Evolutionary conservation across 495 filamentous ascomycete genomes (phyloP).

Genomic region (Annulohypoxylon moriforme): DNA sequence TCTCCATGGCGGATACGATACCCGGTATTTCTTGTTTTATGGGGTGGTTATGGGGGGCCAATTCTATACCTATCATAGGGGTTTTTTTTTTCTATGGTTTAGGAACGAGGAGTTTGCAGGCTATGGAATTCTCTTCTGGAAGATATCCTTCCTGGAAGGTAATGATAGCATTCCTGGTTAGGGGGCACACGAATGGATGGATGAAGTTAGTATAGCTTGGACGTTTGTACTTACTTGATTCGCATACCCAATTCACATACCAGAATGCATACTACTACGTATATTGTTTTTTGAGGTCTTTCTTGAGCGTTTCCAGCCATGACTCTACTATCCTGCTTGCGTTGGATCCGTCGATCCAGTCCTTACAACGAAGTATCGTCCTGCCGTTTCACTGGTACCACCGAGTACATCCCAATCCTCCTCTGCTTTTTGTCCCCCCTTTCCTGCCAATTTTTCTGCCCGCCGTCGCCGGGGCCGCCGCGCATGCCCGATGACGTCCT

Average conservation of each 20-base stretch:
- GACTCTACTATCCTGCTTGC: not conserved
- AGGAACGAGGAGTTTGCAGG: not conserved
- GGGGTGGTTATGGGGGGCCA: not conserved
- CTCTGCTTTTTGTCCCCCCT: conserved; percentile 30
- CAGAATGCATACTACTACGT: not conserved
- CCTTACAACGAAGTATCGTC: conserved; percentile 84
- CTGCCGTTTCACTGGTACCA: conserved; percentile 71
- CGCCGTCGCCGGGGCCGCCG: conserved; percentile 57
- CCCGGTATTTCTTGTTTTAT: conserved; percentile 3
- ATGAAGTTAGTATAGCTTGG: not conserved
- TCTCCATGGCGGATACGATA: not conserved
- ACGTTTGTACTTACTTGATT: conserved; percentile 20
- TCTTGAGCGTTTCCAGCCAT: conserved; percentile 5
- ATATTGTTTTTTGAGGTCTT: conserved; percentile 5
- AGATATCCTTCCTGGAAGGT: conserved; percentile 5
- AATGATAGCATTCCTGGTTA: conserved; percentile 23
- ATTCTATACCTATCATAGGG: not conserved
- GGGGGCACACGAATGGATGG: conserved; percentile 5
- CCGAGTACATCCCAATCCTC: conserved; percentile 76
- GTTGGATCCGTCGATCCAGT: conserved; percentile 53
- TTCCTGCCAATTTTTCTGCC: not conserved
- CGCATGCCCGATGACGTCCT: conserved; percentile 58
- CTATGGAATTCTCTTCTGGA: not conserved
- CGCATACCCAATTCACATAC: conserved; percentile 2
- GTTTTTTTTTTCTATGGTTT: not conserved